Conservation (phyloP, 331 rosid species). For the Quercus lobata region DNA sequence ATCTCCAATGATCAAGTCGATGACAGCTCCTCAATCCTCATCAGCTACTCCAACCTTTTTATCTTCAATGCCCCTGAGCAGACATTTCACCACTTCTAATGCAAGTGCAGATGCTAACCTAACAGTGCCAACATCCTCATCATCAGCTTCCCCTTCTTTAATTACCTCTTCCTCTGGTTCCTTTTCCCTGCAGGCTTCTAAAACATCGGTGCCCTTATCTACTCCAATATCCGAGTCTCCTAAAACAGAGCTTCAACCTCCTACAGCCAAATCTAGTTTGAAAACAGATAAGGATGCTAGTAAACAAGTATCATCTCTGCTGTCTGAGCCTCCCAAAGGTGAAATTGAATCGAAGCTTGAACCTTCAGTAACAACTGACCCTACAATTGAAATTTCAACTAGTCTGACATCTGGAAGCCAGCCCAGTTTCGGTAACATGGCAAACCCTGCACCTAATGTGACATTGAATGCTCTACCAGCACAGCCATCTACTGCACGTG, state of each 20-base stretch:
- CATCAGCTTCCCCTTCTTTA: constrained; percentile 30
- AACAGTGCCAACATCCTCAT: constrained; percentile 29
- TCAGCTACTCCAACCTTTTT: constrained; percentile 32
- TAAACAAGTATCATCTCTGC: constrained; percentile 20
- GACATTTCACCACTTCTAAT: constrained; percentile 25
- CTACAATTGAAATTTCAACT: constrained; percentile 8
- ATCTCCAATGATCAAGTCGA: constrained; percentile 16
- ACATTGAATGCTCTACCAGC: constrained; percentile 33
- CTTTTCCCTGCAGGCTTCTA: constrained; percentile 28
- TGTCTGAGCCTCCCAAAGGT: constrained; percentile 26
- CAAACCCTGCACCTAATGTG: constrained; percentile 24
- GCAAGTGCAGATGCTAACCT: constrained; percentile 25
- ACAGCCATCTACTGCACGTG: constrained; percentile 36
- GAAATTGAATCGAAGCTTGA: constrained; percentile 39
- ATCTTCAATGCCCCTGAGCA: constrained; percentile 28
- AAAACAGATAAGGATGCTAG: constrained; percentile 37
- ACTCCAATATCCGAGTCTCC: constrained; percentile 27
- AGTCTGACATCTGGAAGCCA: constrained; percentile 25
- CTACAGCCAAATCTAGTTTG: constrained; percentile 5
- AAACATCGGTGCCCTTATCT: constrained; percentile 9
- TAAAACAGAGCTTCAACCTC: constrained; percentile 36
- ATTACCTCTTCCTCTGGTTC: constrained; percentile 15
- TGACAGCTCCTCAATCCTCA: constrained; percentile 28
- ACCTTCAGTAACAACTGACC: constrained; percentile 31
- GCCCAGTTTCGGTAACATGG: constrained; percentile 7